phyloP scores from a whole-genome alignment of 2,329 filamentous ascomycete species.

The Fusarium sp. region DNA sequence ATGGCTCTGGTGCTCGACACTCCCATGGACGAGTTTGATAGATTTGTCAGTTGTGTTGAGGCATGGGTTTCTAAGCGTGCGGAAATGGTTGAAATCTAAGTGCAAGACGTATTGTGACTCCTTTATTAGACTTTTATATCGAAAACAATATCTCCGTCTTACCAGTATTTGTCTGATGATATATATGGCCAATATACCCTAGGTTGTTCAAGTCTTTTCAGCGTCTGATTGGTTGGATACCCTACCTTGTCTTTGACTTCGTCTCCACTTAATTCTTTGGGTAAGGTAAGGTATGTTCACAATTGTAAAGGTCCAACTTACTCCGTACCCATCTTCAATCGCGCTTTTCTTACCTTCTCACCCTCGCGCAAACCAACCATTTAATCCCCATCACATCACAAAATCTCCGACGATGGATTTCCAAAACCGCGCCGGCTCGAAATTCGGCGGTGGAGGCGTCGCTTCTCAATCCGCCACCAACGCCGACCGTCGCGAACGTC shows the following conservation, averaged over 20 bases:
- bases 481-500: conserved; percentile 94
- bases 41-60: conserved; percentile 49
- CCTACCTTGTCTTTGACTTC: neutral
- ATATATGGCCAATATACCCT: neutral
- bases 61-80: conserved; percentile 45
- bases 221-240: conserved; percentile 29
- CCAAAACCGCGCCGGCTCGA: conserved; percentile 94
- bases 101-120: no score
- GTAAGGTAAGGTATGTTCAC: neutral
- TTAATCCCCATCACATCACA: neutral
- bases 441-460: conserved; percentile 96
- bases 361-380: conserved; percentile 17
- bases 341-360: conserved; percentile 31
- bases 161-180: no score
- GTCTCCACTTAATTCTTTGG: conserved; percentile 12
- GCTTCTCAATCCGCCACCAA: conserved; percentile 93
- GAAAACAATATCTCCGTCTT: neutral
- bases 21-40: conserved; percentile 50
- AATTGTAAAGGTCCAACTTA: neutral
- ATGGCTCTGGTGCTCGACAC: conserved; percentile 52
- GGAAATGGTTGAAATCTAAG: conserved; percentile 23
- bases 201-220: neutral
- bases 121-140: neutral
- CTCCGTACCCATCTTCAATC: neutral
- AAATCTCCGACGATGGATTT: conserved; percentile 65